Percentiles rank a stretch among this genome's conserved stretches.
phyloP scores from a whole-genome alignment of 108 stramenopile species.

The Conticribra guillardii region DNA sequence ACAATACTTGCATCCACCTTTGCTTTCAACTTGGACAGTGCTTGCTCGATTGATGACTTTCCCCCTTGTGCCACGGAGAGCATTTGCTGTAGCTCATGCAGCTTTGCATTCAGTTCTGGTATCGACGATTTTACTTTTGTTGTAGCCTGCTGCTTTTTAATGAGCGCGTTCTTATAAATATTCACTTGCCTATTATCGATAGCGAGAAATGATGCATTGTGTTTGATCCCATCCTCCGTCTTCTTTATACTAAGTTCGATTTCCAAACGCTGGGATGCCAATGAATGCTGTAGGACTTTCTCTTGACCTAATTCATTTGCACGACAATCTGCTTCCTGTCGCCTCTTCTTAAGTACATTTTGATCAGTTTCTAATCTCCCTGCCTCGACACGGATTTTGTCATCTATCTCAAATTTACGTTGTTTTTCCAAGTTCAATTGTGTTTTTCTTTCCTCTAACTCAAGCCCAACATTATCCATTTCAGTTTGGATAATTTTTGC shows the following conservation, averaged over 20 bases:
- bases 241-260: not conserved
- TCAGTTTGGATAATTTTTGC: not conserved
- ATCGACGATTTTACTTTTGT: conserved; percentile 3
- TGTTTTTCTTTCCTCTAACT: not conserved
- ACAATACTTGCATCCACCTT: not conserved
- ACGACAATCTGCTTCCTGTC: not conserved
- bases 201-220: conserved; percentile 1
- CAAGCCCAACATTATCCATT: not conserved
- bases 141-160: conserved; percentile 2
- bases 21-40: not conserved
- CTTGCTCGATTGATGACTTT: not conserved
- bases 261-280: conserved; percentile 9
- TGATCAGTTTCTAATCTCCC: conserved; percentile 1
- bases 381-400: not conserved
- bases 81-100: not conserved
- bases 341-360: not conserved
- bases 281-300: conserved; percentile 5
- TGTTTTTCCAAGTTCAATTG: not conserved
- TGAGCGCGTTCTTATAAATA: not conserved
- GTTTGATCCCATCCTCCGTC: not conserved
- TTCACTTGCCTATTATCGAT: conserved; percentile 14
- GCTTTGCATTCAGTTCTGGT: not conserved
- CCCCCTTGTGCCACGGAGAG: not conserved
- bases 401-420: not conserved
- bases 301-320: not conserved